These are phyloP conservation scores for Colletotrichum tropicale DNA, from an alignment of 2,329 filamentous ascomycete species.

Conservation along the genomic window DNA sequence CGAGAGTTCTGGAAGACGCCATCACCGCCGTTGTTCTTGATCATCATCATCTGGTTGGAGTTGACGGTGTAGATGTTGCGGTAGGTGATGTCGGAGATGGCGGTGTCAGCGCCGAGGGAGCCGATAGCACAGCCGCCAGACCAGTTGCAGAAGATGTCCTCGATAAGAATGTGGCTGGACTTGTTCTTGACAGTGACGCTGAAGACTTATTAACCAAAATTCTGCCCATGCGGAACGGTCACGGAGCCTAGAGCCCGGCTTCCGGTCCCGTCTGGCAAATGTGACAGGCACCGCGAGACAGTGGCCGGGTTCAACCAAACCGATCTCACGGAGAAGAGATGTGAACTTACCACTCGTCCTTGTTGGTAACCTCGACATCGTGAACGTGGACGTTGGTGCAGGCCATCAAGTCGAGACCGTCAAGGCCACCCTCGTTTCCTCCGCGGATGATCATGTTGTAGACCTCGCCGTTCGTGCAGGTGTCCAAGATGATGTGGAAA, in stretches of 20 bases:
- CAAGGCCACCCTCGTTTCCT: constrained; percentile 54
- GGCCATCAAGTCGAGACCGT: constrained; percentile 58
- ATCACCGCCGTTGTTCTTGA: constrained; percentile 64
- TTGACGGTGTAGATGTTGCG: constrained; percentile 61
- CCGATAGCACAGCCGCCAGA: constrained; percentile 64
- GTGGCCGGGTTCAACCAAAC: not conserved
- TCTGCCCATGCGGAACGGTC: not conserved
- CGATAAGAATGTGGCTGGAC: constrained; percentile 58
- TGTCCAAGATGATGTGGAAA: constrained; percentile 53
- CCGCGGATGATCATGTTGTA: constrained; percentile 61
- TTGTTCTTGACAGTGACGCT: constrained; percentile 36
- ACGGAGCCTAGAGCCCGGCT: not conserved
- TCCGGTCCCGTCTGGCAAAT: not conserved
- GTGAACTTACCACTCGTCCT: constrained; percentile 61
- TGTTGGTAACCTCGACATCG: constrained; percentile 66
- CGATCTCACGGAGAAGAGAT: constrained; percentile 34
- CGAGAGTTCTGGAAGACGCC: constrained; percentile 55
- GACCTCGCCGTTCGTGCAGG: constrained; percentile 52
- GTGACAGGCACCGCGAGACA: not conserved
- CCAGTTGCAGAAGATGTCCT: constrained; percentile 67
- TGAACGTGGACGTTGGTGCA: constrained; percentile 61
- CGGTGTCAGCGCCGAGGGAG: constrained; percentile 51
- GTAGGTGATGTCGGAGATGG: constrained; percentile 58
- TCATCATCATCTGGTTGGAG: constrained; percentile 68
- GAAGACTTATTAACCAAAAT: not conserved